Evolutionary conservation across 2,329 filamentous ascomycete genomes (phyloP), one percentile per base, ranked within the genome.

Genomic region (Aschersonia sp.): DNA sequence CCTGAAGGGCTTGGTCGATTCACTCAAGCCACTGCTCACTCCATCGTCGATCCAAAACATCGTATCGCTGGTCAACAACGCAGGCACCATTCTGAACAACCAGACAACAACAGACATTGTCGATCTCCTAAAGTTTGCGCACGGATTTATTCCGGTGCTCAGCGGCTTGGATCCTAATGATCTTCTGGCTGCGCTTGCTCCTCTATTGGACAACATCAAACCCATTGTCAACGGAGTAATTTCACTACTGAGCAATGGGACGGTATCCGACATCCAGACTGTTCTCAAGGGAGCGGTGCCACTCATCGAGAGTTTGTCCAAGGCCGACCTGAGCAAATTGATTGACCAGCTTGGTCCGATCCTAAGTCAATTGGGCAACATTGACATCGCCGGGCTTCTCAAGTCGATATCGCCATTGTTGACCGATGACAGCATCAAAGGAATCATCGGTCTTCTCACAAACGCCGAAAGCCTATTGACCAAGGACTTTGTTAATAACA

Each of bases 1-100:
- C 30, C 53, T 69, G 0, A 51, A 59, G 42, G 57, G 57, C 4
- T 49, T 67, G 1, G 50, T 66, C 4, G 53, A 60, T 2, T 50
- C 52, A 0, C 50, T 56, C 5, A 48, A 48, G 9, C 56, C 61
- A 1, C 50, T 63, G 1, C 50, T 63, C 6, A 58, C 55, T 3
- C 49, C 54, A 6, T 56, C 62, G 0, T 54, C 54, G 0, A 56
- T 62, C 9, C 45, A 60, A 14, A 55, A 55, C 11, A 50, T 62
- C 5, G 55, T 58, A 1, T 49, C 46, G 0, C 48, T 63, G 1
- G n/a, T 62, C 1, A 41, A 51, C 5, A 60, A 60, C 30, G 58
- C 58, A 37, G 46, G 43, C 10, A 45, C n/a, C 8, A 29, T 48
- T 31, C 42, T 48, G 12, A 48, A 41, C 46, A 48, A 45, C 35